Evolutionary conservation across 1,139 yeast species (phyloP), one percentile per base, ranked within the genome.

Genomic region (Taphrina pruni): DNA sequence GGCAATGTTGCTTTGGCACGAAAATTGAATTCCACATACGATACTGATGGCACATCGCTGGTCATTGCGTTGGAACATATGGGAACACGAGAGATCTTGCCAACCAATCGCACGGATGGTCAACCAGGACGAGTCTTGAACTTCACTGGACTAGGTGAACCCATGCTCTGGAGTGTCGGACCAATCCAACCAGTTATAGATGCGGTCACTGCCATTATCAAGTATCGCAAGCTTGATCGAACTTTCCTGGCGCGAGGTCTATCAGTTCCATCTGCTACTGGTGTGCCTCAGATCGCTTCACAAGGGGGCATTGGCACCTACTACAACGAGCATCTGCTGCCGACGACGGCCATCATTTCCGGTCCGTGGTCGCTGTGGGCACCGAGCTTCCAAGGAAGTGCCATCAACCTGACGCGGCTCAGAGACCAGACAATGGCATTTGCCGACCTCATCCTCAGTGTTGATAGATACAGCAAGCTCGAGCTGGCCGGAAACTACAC

Each of bases 371-470:
- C 54, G n/a, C 54, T 50, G 12, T 50, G 9, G n/a, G n/a, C 9
- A 14, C 54, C 54, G 6, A 14, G n/a, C 35, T 50, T 9, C 54
- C n/a, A 14, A 5, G n/a, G 7, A 7, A 9, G 12, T 8, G 54
- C 54, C 12, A 8, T 50, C 36, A 32, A 50, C 36, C 26, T 50
- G 7, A 8, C 54, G 6, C 54, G 54, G 20, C 54, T 50, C 14
- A 14, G 54, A 50, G n/a, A 50, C 36, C 54, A 50, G 54, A 50
- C 54, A n/a, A 26, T 50, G 8, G 54, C 54, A 6, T 50, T 50
- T 14, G 54, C 35, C 12, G 54, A 50, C n/a, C n/a, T 50, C 8
- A 50, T 50, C n/a, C 35, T 20, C 35, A 9, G n/a, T 7, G 12
- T 50, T 14, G 54, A 50, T 50, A 6, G 35, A 6, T 50, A 17